These are phyloP conservation scores for Pochonia chlamydosporia DNA, from an alignment of 2,329 filamentous ascomycete genomes.

Conservation along the genomic window DNA sequence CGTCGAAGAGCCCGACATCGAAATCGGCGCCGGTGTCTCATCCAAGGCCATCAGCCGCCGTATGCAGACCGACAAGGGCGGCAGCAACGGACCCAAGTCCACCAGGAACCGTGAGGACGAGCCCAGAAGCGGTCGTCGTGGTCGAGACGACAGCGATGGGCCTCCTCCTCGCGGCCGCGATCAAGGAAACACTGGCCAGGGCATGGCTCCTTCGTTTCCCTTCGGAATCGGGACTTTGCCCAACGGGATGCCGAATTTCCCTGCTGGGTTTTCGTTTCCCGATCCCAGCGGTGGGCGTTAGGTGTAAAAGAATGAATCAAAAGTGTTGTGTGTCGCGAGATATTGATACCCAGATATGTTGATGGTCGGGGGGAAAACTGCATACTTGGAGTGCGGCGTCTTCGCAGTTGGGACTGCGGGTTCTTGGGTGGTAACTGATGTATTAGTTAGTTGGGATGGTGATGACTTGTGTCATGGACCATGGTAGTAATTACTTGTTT, in stretches of 20 bases:
- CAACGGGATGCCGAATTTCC: constrained; percentile 38
- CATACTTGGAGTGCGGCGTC: not conserved
- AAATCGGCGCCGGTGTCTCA: constrained; percentile 94
- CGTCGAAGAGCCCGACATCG: constrained; percentile 96
- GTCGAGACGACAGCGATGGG: constrained; percentile 21
- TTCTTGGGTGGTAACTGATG: constrained; percentile 1
- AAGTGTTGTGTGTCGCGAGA: not conserved
- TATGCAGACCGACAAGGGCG: constrained; percentile 64
- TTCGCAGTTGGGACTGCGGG: not conserved
- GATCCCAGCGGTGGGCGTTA: constrained; percentile 22
- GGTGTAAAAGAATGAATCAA: constrained; percentile 7
- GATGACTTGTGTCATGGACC: too few relatives aligned
- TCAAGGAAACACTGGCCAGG: constrained; percentile 14
- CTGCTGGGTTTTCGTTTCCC: constrained; percentile 32
- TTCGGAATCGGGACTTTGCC: constrained; percentile 34
- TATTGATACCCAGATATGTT: not conserved
- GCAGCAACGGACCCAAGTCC: constrained; percentile 59
- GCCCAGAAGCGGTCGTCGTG: constrained; percentile 18
- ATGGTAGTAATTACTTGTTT: too few relatives aligned
- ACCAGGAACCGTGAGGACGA: constrained; percentile 40
- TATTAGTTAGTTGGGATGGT: not conserved
- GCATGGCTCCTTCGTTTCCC: constrained; percentile 24
- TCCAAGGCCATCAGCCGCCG: constrained; percentile 76
- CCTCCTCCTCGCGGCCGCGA: constrained; percentile 11
- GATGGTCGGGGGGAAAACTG: not conserved